Evolutionary conservation across 2,329 filamentous ascomycete genomes (phyloP).

Genomic region (Scolecobasidium constrictum): DNA sequence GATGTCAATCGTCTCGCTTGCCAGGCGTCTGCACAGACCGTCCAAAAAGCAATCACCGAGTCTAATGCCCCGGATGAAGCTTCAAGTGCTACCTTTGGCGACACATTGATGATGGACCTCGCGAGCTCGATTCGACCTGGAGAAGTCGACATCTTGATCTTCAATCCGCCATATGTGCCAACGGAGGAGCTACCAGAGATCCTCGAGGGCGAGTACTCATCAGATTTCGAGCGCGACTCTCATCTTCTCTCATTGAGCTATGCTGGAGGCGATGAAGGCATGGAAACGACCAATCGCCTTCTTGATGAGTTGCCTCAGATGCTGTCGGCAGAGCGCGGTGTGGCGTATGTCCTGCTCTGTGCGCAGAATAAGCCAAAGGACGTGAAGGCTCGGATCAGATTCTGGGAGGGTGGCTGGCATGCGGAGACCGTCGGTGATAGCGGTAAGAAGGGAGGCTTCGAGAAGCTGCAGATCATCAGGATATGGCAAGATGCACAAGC

Average conservation of each 20-base stretch:
- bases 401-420: slow-evolving; percentile 52
- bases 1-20: slow-evolving; percentile 86
- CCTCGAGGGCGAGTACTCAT: slow-evolving; percentile 21
- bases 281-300: slow-evolving; percentile 82
- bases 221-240: slow-evolving; percentile 64
- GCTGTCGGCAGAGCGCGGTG: slow-evolving; percentile 53
- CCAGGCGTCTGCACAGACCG: slow-evolving; percentile 60
- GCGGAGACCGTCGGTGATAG: slow-evolving; percentile 71
- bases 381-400: slow-evolving; percentile 53
- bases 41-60: slow-evolving; percentile 22
- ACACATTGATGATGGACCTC: slow-evolving; percentile 61
- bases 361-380: slow-evolving; percentile 76
- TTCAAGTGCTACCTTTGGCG: slow-evolving; percentile 42
- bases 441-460: slow-evolving; percentile 85
- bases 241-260: slow-evolving; percentile 78
- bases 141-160: slow-evolving; percentile 73
- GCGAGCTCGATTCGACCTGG: slow-evolving; percentile 46
- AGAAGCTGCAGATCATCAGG: slow-evolving; percentile 80
- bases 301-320: slow-evolving; percentile 56
- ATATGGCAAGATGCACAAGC: slow-evolving; percentile 63
- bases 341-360: slow-evolving; percentile 84
- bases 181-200: slow-evolving; percentile 60
- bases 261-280: slow-evolving; percentile 79
- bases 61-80: neutral
- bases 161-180: slow-evolving; percentile 96